A percentile compares a stretch with the other conserved stretches of the same genome.
Evolutionary conservation across 139 green algal genomes (phyloP).

Genomic region (Nannochloris sp.): DNA sequence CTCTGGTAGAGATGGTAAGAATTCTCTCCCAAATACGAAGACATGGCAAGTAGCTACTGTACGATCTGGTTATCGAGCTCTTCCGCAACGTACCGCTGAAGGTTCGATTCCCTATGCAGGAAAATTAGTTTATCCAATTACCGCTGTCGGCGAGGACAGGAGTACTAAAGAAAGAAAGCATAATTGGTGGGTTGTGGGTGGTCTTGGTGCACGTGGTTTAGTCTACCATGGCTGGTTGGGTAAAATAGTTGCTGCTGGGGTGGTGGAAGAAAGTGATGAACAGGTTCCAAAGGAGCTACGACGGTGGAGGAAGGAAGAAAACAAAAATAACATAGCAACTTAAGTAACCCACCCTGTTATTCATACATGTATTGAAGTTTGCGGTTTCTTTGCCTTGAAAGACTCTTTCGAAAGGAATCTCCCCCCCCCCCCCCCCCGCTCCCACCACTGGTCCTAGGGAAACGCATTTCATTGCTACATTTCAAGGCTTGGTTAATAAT

Average conservation of each 20-base stretch:
- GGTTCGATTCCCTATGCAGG: constrained; percentile 62
- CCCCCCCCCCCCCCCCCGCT: too few species aligned
- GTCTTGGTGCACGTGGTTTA: constrained; percentile 69
- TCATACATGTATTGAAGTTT: neutral
- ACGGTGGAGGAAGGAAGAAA: constrained; percentile 26
- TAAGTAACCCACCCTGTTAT: neutral
- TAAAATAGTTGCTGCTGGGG: constrained; percentile 43
- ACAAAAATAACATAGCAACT: neutral
- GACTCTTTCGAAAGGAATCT: too few species aligned
- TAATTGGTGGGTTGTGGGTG: constrained; percentile 54
- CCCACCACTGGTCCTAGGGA: too few species aligned
- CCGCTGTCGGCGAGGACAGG: too few species aligned
- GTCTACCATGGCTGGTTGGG: constrained; percentile 81
- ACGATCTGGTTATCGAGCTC: constrained; percentile 56
- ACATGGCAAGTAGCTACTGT: constrained; percentile 24
- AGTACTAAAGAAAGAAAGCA: neutral
- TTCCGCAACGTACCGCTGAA: constrained; percentile 45
- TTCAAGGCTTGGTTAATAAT: neutral
- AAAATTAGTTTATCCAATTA: constrained; percentile 22
- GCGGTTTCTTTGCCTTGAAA: too few species aligned
- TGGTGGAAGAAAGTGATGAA: constrained; percentile 29
- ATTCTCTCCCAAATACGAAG: neutral
- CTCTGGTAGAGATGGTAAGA: neutral
- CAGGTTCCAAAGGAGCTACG: constrained; percentile 36
- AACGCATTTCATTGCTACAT: neutral